Evolutionary conservation across 768 basidiomycete species (phyloP).

Genomic region (Lactarius vividus): DNA sequence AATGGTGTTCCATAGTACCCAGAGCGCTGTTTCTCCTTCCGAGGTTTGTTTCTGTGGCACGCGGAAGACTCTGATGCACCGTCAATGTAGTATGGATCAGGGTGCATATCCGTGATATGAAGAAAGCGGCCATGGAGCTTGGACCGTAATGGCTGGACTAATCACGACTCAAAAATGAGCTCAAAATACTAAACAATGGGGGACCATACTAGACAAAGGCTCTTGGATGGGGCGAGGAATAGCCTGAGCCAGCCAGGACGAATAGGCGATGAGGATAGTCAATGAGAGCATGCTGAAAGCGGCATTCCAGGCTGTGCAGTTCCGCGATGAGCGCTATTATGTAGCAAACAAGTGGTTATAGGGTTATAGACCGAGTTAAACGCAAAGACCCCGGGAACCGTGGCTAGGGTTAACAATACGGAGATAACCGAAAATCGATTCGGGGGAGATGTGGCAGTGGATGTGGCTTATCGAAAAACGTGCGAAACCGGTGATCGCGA

Average conservation of each 20-base stretch:
- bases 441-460: neutral
- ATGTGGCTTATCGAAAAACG: conserved; percentile 21
- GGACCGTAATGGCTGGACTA: conserved; percentile 28
- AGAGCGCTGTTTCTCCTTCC: conserved; percentile 50
- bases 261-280: neutral
- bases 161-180: conserved; percentile 5
- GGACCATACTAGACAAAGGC: conserved; percentile 17
- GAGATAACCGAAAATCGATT: neutral
- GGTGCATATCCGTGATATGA: conserved; percentile 84
- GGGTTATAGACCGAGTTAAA: neutral
- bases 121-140: conserved; percentile 71
- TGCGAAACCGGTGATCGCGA: conserved; percentile 20
- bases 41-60: conserved; percentile 63
- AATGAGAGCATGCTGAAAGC: conserved; percentile 18
- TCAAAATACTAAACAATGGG: neutral
- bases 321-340: neutral
- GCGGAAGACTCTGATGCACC: conserved; percentile 54
- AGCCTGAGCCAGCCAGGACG: conserved; percentile 5
- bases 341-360: conserved; percentile 1
- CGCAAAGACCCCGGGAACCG: conserved; percentile 8
- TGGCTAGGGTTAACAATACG: neutral
- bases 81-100: conserved; percentile 62
- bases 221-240: conserved; percentile 16
- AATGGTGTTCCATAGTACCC: conserved; percentile 67
- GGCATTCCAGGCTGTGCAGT: neutral